Conservation (phyloP, 306 rosid genomes). For the Begonia peltatifolia region DNA sequence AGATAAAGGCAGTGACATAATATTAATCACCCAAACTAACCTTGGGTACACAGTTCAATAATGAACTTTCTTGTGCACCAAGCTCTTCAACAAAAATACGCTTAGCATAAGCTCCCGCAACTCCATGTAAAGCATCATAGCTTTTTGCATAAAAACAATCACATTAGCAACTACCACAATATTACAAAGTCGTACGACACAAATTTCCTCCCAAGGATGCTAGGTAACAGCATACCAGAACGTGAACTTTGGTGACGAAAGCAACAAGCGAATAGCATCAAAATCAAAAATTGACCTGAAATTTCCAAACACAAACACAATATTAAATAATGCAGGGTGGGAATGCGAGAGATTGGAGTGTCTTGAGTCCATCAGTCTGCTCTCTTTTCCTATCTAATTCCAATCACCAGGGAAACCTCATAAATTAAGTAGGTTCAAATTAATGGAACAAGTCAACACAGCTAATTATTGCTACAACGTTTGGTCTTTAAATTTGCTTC, state of each 20-base stretch:
- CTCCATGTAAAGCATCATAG: conserved; percentile 81
- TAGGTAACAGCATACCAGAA: conserved; percentile 52
- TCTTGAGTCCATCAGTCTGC: too few relatives aligned
- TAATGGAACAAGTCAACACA: too few relatives aligned
- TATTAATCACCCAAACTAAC: conserved; percentile 14
- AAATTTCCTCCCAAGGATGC: too few relatives aligned
- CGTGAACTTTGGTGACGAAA: conserved; percentile 72
- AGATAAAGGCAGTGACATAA: not conserved
- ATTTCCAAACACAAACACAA: not conserved
- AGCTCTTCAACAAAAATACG: conserved; percentile 94
- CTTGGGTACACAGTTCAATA: conserved; percentile 90
- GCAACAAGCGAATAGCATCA: conserved; percentile 50
- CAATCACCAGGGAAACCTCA: too few relatives aligned
- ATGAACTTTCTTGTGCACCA: conserved; percentile 87
- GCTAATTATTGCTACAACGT: too few relatives aligned
- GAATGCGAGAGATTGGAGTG: too few relatives aligned
- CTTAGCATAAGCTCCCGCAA: conserved; percentile 94
- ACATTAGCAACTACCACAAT: too few relatives aligned
- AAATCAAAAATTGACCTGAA: conserved; percentile 89
- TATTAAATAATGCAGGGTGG: too few relatives aligned
- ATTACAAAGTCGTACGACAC: too few relatives aligned
- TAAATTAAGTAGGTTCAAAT: too few relatives aligned
- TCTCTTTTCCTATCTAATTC: too few relatives aligned
- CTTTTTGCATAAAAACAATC: conserved; percentile 15
- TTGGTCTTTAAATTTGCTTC: too few relatives aligned